A percentile compares a stretch with the other conserved stretches of the same genome.
Evolutionary conservation across 768 basidiomycete species (phyloP).

Genomic region (Erythrobasidium yunnanense): DNA sequence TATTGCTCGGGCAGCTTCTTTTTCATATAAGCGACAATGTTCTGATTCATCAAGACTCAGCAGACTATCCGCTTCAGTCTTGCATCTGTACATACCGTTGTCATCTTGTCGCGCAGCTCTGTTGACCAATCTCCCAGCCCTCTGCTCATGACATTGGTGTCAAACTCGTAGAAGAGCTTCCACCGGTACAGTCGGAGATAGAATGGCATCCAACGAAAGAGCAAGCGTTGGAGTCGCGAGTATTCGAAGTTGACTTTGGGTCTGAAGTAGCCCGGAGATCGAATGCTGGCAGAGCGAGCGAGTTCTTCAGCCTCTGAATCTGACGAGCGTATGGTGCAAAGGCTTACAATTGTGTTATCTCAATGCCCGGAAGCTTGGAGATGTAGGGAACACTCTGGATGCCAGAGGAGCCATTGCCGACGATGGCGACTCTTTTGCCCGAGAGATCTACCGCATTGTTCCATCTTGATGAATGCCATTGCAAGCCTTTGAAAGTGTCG

Average conservation of each 20-base stretch:
- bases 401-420: slow-evolving; percentile 1
- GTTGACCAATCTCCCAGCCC: no score
- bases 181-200: slow-evolving; percentile 28
- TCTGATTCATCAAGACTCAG: no score
- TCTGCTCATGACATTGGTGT: no score
- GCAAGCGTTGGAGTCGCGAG: background rate
- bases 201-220: slow-evolving; percentile 29
- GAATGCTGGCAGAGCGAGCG: no score
- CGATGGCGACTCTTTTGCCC: slow-evolving; percentile 1
- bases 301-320: no score
- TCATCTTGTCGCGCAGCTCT: no score
- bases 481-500: background rate
- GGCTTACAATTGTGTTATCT: slow-evolving; percentile 13
- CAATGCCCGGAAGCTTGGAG: background rate
- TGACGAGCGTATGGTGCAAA: no score
- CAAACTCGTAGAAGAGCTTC: slow-evolving; percentile 31
- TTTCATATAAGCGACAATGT: no score
- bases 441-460: background rate
- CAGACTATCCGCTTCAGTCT: no score
- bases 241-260: slow-evolving; percentile 11
- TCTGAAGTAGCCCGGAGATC: slow-evolving; percentile 9
- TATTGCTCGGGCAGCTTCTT: no score
- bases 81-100: no score
- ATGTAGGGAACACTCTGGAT: background rate
- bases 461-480: background rate